Evolutionary conservation across 192 early-diverging fungal species (phyloP).

Genomic region (Backusella parvicylindrica): DNA sequence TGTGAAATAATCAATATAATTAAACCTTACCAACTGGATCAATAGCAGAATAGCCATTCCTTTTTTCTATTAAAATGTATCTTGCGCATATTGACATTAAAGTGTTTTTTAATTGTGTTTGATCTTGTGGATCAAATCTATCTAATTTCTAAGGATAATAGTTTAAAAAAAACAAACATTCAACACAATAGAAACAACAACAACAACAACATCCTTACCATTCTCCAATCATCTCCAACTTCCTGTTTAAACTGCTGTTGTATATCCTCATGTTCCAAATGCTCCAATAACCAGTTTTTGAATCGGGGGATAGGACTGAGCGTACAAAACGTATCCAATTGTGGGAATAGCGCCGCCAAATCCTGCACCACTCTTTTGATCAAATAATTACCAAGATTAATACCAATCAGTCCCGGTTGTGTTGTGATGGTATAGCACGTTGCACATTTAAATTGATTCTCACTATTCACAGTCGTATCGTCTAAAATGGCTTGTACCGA

Average conservation of each 20-base stretch:
- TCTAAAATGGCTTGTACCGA: conserved; percentile 59
- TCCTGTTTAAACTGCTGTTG: not conserved
- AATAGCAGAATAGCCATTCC: conserved; percentile 51
- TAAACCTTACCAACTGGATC: conserved; percentile 75
- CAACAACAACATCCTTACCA: not conserved
- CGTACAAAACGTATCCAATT: conserved; percentile 78
- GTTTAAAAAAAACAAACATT: not conserved
- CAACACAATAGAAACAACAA: not conserved
- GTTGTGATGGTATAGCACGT: conserved; percentile 95
- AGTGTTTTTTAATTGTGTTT: conserved; percentile 48
- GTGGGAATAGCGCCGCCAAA: conserved; percentile 64
- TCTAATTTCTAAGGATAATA: not conserved
- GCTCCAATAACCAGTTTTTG: conserved; percentile 67
- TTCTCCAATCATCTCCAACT: not conserved
- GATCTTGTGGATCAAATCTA: conserved; percentile 1
- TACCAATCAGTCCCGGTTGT: conserved; percentile 80
- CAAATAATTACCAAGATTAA: conserved; percentile 88
- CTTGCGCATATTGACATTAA: conserved; percentile 57
- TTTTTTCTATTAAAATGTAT: conserved; percentile 63
- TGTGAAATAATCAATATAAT: not conserved
- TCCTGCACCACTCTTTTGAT: conserved; percentile 88
- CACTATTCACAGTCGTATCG: conserved; percentile 19
- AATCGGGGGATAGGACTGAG: conserved; percentile 91
- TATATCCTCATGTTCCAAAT: not conserved
- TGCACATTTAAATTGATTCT: conserved; percentile 55